Conservation (phyloP, 257 asterid genomes). For the Scutellaria barbata region DNA sequence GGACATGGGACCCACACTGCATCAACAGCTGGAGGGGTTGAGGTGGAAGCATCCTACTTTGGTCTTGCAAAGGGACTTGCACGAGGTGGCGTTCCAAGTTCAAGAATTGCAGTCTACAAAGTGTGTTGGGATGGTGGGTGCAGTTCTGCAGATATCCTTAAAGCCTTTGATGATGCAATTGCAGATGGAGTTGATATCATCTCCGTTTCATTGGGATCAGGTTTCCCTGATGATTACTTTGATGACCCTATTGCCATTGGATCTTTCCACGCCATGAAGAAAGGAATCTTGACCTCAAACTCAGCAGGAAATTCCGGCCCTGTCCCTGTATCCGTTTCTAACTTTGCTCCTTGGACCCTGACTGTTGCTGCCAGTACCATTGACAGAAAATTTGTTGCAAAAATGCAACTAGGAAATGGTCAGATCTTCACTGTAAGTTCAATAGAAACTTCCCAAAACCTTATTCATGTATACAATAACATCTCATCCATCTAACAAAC, state of each 20-base stretch:
- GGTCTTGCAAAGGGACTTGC: constrained; percentile 62
- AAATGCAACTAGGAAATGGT: constrained; percentile 61
- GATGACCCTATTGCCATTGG: constrained; percentile 74
- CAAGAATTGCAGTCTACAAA: constrained; percentile 63
- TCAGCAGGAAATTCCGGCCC: constrained; percentile 75
- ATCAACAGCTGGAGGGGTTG: constrained; percentile 58
- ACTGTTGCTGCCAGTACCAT: constrained; percentile 72
- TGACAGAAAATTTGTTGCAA: constrained; percentile 62
- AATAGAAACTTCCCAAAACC: too few relatives aligned
- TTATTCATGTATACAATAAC: too few relatives aligned
- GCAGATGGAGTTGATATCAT: constrained; percentile 78
- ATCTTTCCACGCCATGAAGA: constrained; percentile 73
- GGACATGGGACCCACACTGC: constrained; percentile 80
- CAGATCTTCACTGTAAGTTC: constrained; percentile 47
- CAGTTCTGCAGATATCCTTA: constrained; percentile 56
- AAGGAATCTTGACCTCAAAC: constrained; percentile 64
- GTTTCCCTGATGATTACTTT: constrained; percentile 49
- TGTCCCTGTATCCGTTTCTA: constrained; percentile 44
- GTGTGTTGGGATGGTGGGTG: constrained; percentile 59
- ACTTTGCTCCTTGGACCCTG: constrained; percentile 64
- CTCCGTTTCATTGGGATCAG: constrained; percentile 60
- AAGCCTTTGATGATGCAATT: constrained; percentile 77
- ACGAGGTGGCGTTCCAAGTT: constrained; percentile 61
- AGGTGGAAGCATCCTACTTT: constrained; percentile 54
- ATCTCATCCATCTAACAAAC: too few relatives aligned